phyloP scores from a whole-genome alignment of 352 stramenopile species.

The Phytophthora pini region DNA sequence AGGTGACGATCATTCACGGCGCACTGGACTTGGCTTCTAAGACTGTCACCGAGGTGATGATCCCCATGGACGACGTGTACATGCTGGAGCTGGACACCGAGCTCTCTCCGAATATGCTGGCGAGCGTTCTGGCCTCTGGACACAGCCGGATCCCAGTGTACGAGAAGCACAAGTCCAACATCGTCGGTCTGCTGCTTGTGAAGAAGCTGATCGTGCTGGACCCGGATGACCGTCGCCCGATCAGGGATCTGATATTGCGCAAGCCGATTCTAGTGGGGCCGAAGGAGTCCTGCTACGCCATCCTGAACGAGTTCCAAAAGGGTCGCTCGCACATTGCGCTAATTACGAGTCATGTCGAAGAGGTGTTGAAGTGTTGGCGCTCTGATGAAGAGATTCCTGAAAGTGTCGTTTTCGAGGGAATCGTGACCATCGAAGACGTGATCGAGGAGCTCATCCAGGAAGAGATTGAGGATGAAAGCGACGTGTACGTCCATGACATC shows the following conservation, averaged over 20 bases:
- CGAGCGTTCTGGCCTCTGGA: conserved; percentile 85
- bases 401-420: conserved; percentile 80
- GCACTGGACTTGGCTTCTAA: conserved; percentile 90
- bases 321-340: conserved; percentile 86
- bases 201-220: conserved; percentile 93
- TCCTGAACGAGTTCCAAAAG: conserved; percentile 94
- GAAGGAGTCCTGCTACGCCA: conserved; percentile 83
- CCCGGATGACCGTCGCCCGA: conserved; percentile 70
- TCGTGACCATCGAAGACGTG: conserved; percentile 94
- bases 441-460: conserved; percentile 94
- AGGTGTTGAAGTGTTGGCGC: conserved; percentile 66
- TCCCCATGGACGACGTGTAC: conserved; percentile 87
- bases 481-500: conserved; percentile 74
- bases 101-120: conserved; percentile 76
- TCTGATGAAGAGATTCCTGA: conserved; percentile 46
- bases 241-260: conserved; percentile 72
- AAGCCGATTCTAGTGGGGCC: conserved; percentile 85
- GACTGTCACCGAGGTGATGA: conserved; percentile 89
- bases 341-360: conserved; percentile 62
- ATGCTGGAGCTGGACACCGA: conserved; percentile 85
- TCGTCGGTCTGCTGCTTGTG: conserved; percentile 88
- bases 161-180: conserved; percentile 70
- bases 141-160: conserved; percentile 93
- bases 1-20: conserved; percentile 94
- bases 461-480: conserved; percentile 93